Evolutionary conservation across 257 asterid species (phyloP), one percentile per base, ranked within the genome.

Genomic region (Gentiana straminea): DNA sequence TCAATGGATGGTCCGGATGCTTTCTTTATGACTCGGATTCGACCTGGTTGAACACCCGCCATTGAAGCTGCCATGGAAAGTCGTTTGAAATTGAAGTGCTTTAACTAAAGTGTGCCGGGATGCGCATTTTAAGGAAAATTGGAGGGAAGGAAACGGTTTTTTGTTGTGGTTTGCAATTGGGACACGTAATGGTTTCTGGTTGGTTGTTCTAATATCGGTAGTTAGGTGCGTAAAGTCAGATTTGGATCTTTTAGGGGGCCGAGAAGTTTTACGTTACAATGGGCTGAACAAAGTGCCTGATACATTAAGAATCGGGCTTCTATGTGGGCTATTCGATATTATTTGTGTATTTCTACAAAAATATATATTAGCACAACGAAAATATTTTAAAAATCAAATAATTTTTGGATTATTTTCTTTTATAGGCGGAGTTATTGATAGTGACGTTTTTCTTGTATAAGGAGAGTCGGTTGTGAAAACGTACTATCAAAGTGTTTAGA

Each of bases 81-180:
- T 51, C 8, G 65, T 12, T 4, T 33, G 47, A 35, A 35, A 32
- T 36, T 61, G 32, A 39, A 44, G 48, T 46, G 46, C 24, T 24
- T 24, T 24, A 0, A 37, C 62, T 67, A 73, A 39, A 8, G 70
- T 62, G 64, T 15, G 72, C 75, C 58, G 49, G 54, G 36, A 5
- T n/a, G 64, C 38, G 61, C 52, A 52, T 59, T 60, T 35, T 52
- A 34, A 60, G 54, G 38, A 49, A 68, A 77, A 74, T 61, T 78
- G 94, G 93, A 79, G 94, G 94, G 93, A 86, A 89, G 4, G 51
- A 61, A 64, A 73, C 78, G 55, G 93, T 65, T 57, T 54, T 60
- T 64, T 37, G 73, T 65, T 79, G 89, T 84, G 95, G 95, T 61
- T 79, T 62, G 57, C 63, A 70, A 78, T 69, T 10, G 50, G 64